phyloP scores from a whole-genome alignment of 495 filamentous ascomycete species.

The Tuber microsphaerosporum region DNA sequence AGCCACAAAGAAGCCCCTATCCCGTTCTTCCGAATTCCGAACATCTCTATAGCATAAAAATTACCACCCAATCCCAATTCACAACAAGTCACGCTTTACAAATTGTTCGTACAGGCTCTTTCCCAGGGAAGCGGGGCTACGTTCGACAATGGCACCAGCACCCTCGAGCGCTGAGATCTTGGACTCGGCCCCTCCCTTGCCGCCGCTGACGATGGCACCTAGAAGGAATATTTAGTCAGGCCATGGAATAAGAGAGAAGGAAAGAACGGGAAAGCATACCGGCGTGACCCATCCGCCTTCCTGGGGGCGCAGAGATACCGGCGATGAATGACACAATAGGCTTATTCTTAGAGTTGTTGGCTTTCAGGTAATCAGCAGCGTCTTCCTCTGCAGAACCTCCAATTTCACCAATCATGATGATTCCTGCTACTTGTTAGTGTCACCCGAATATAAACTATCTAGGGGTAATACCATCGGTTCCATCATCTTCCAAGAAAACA shows the following conservation, averaged over 20 bases:
- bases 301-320: constrained; percentile 92
- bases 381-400: constrained; percentile 97
- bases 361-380: constrained; percentile 88
- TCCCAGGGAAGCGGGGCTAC: constrained; percentile 82
- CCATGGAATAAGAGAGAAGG: not conserved
- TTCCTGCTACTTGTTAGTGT: constrained; percentile 42
- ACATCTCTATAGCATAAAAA: not conserved
- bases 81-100: constrained; percentile 90
- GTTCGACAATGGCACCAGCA: constrained; percentile 92
- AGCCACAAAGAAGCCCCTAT: not conserved
- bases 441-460: not conserved
- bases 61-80: constrained; percentile 40
- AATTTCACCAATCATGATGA: constrained; percentile 99
- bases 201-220: constrained; percentile 88
- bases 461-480: constrained; percentile 66
- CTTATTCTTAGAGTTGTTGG: constrained; percentile 85
- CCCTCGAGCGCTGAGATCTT: constrained; percentile 92
- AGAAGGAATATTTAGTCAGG: constrained; percentile 31
- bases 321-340: constrained; percentile 97
- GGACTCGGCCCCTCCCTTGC: constrained; percentile 93
- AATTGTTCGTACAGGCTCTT: constrained; percentile 92
- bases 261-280: constrained; percentile 45
- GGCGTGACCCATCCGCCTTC: constrained; percentile 96
- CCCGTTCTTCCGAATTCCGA: not conserved
- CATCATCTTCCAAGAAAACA: constrained; percentile 90